Evolutionary conservation across 2,329 filamentous ascomycete genomes (phyloP), one percentile per base, ranked within the genome.

Genomic region (Talaromyces sp.): DNA sequence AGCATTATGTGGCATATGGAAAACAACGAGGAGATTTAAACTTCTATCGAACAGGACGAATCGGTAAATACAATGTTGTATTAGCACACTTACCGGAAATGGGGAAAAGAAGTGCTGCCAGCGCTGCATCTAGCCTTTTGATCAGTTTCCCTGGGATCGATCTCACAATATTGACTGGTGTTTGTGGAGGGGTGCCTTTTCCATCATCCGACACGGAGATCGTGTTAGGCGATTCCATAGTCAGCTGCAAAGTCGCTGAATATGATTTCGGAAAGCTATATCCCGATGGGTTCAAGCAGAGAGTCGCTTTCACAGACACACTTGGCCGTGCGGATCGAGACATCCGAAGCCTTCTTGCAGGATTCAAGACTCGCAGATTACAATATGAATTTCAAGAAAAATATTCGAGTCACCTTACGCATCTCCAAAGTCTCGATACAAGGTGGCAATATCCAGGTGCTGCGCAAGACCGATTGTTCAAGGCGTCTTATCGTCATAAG

Each of bases 211-310:
- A 19, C 5, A 50, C 41, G 0, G 62, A 67, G 12, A 60, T 71
- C 11, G 62, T 64, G 17, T 51, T 72, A 1, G 69, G 70, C 0
- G 69, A 71, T 61, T 64, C 70, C 3, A 63, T 71, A 17, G 60
- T 71, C 24, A 70, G 69, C 59, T 59, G 61, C 38, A 61, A 56
- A 1, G 57, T 70, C 3, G 58, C 68, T 6, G 63, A 67, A 52
- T 68, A 65, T 52, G 67, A 70, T 27, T 63, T 69, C 21, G 68
- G 66, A 14, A 61, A 62, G 41, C 60, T 54, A 10, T 59, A 61
- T 19, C 57, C 62, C 0, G 55, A 58, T 32, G 56, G 27, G 14
- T 54, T 59, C 6, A 26, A 48, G 11, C 38, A 24, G 10, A 54
- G 12, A 19, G 11, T 6, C 14, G 27, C 14, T 9, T 27, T 50